Conservation (phyloP, 2,329 filamentous ascomycete genomes). For the Cladosporium sp. region DNA sequence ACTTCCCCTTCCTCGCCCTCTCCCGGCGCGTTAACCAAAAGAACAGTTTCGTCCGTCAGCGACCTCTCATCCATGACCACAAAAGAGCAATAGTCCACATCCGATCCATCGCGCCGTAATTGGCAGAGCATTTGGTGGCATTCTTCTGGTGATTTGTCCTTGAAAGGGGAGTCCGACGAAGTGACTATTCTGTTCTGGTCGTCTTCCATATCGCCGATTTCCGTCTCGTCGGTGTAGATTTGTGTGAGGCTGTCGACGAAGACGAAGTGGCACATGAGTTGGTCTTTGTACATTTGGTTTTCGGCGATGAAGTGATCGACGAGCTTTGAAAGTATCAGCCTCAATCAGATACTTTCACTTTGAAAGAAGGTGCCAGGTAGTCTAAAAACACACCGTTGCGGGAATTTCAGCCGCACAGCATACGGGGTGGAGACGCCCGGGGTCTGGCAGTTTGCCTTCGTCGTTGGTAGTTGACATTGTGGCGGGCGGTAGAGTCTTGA, state of each 20-base stretch:
- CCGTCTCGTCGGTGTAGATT: background rate
- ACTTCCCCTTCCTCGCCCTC: background rate
- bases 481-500: background rate
- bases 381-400: background rate
- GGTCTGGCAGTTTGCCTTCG: background rate
- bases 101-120: background rate
- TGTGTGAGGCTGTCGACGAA: constrained; percentile 2
- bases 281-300: constrained; percentile 5
- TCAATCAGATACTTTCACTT: background rate
- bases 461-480: background rate
- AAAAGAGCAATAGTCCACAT: background rate
- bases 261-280: background rate
- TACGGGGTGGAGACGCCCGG: background rate
- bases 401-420: background rate
- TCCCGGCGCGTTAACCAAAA: background rate
- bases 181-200: background rate
- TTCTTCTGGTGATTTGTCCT: background rate
- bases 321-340: background rate
- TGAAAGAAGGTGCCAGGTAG: background rate
- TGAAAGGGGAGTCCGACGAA: background rate
- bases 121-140: background rate
- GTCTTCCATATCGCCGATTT: background rate
- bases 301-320: background rate
- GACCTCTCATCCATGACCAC: background rate
- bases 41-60: background rate